Conservation (phyloP, 2,329 filamentous ascomycete species). For the Graphilbum sp. region DNA sequence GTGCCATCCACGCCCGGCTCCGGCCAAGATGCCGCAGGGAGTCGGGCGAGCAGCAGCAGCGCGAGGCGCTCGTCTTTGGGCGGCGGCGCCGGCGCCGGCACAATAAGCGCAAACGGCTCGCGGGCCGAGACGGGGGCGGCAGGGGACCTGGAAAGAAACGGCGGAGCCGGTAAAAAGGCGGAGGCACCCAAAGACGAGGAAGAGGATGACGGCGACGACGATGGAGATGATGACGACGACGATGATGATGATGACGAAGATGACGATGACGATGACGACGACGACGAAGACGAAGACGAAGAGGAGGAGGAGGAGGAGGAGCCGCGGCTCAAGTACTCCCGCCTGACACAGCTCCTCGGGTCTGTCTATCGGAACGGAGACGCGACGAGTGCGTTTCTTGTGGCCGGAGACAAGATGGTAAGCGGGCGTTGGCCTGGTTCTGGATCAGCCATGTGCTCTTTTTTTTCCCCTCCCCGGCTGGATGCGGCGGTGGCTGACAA, state of each 20-base stretch:
- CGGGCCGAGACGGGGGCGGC: no score
- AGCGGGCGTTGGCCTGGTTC: no score
- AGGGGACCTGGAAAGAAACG: no score
- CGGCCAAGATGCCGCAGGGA: not conserved
- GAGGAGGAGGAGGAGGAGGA: conserved; percentile 85
- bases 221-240: conserved; percentile 12
- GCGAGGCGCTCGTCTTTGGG: no score
- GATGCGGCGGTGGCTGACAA: no score
- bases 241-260: conserved; percentile 14
- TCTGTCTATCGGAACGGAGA: conserved; percentile 87
- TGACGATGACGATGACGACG: conserved; percentile 29
- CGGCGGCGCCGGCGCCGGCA: no score
- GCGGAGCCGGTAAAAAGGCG: no score
- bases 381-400: conserved; percentile 78
- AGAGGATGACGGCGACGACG: conserved; percentile 9
- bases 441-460: conserved; percentile 10
- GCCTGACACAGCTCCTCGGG: conserved; percentile 64
- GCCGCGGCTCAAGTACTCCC: conserved; percentile 82
- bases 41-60: not conserved
- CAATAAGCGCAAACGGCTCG: no score
- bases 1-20: conserved; percentile 5
- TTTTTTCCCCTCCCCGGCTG: no score
- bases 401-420: conserved; percentile 95
- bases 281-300: conserved; percentile 49
- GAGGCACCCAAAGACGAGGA: no score